Percentiles rank a stretch among this genome's conserved stretches.
These are phyloP conservation scores for Aspergillus glaucus DNA, from an alignment of 2,329 filamentous ascomycete species.

Conservation along the genomic window DNA sequence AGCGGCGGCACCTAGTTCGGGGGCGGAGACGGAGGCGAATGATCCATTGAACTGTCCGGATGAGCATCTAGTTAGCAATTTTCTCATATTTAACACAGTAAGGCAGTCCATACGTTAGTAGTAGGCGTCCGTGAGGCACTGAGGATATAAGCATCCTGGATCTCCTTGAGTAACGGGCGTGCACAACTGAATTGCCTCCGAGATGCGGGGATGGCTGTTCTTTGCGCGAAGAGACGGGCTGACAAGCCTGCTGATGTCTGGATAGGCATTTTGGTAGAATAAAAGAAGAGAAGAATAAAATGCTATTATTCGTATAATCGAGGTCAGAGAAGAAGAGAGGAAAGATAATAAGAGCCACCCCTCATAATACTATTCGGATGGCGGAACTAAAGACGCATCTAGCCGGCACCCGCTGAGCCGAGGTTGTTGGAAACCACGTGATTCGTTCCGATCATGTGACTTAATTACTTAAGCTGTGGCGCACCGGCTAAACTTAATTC, in stretches of 20 bases:
- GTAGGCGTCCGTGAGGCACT: slow-evolving; percentile 86
- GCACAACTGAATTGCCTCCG: slow-evolving; percentile 49
- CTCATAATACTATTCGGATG: slow-evolving; percentile 3
- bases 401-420: slow-evolving; percentile 22
- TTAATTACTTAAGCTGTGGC: slow-evolving; percentile 1
- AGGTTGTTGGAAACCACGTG: slow-evolving; percentile 13
- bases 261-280: slow-evolving; percentile 16
- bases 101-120: slow-evolving; percentile 58
- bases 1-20: slow-evolving; percentile 80
- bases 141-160: slow-evolving; percentile 89
- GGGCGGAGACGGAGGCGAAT: slow-evolving; percentile 73
- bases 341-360: not conserved
- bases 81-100: not conserved
- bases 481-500: not conserved
- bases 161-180: slow-evolving; percentile 51
- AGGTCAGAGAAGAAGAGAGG: not conserved
- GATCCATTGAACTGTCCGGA: slow-evolving; percentile 81
- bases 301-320: not conserved
- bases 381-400: slow-evolving; percentile 15
- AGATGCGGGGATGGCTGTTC: slow-evolving; percentile 36
- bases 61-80: slow-evolving; percentile 4
- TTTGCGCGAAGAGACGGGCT: slow-evolving; percentile 21
- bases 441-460: slow-evolving; percentile 5
- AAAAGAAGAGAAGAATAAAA: not conserved
- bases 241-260: slow-evolving; percentile 18